Evolutionary conservation across 768 basidiomycete genomes (phyloP), one percentile per base, ranked within the genome.

Genomic region (Calocera viscosa): DNA sequence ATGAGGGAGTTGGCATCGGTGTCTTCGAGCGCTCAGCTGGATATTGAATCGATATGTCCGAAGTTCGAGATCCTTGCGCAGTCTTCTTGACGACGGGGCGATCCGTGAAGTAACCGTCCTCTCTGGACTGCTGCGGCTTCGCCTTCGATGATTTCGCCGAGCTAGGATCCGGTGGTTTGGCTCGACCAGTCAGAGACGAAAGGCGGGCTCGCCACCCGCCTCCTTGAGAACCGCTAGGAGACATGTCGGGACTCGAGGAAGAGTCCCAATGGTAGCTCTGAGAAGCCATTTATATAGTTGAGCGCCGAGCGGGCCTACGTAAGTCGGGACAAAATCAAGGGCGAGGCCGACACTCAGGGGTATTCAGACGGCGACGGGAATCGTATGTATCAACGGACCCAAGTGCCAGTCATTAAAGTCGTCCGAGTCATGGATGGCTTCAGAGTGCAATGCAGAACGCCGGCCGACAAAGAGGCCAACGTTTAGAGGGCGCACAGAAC

Each of bases 391-490:
- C 53, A 60, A 10, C 30, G 14, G 53, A 28, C 53, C 53, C 16
- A 32, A 32, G 53, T 60, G 53, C 53, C 53, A 32, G 24, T 60
- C 53, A 32, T 28, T 28, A 28, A 32, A 22, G 11, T 32, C 16
- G 53, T 60, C 22, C 53, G 53, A 60, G 53, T 60, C 53, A 60
- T 60, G 30, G 53, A 60, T 47, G 53, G 26, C 10, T 12, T 60
- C 26, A 12, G 24, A 2, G 26, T 5, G 26, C 30, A 60, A 10
- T 60, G 24, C 30, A 22, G 30, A 60, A 60, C 43, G 19, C 16
- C 43, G 16, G 53, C 53, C 26, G 30, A 60, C 14, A 60, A 10
- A 60, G 2, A 16, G 30, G 53, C 53, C 53, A 60, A 60, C 53
- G 53, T 32, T 60, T 11, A 60, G 53, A 5, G 14, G 24, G 53